These are phyloP conservation scores for Casaregolazyma lundiana DNA, from an alignment of 1,139 yeast species.

Conservation along the genomic window DNA sequence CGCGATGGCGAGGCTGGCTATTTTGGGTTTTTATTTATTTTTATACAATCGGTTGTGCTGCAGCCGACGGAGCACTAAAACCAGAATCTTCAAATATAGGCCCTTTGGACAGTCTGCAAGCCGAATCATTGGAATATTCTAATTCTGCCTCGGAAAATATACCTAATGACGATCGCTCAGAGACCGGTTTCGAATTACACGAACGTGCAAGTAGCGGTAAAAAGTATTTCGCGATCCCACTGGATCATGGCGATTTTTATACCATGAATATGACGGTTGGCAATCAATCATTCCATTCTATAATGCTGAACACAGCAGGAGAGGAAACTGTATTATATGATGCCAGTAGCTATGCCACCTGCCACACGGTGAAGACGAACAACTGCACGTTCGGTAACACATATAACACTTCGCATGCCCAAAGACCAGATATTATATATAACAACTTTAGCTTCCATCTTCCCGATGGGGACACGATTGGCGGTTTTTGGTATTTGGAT, in stretches of 20 bases:
- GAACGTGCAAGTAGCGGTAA: not conserved
- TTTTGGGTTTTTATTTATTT: no score
- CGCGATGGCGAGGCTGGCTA: no score
- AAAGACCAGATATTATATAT: not conserved
- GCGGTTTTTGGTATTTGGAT: not conserved
- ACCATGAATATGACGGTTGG: slow-evolving; percentile 5
- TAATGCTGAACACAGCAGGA: slow-evolving; percentile 4
- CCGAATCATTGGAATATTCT: no score
- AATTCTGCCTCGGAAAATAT: no score
- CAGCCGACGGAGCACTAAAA: no score
- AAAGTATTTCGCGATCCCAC: not conserved
- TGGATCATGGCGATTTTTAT: slow-evolving; percentile 2
- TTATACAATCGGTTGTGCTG: no score
- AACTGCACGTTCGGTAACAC: not conserved
- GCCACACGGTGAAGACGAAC: not conserved
- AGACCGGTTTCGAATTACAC: not conserved
- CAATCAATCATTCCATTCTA: not conserved
- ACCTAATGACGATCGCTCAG: no score
- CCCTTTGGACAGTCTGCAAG: no score
- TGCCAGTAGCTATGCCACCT: not conserved
- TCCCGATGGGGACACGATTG: not conserved
- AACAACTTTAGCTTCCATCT: not conserved
- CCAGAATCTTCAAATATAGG: no score
- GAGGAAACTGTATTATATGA: slow-evolving; percentile 1
- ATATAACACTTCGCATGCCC: not conserved